Percentiles rank a stretch among this genome's conserved stretches.
These are phyloP conservation scores for Gamarada debralockiae DNA, from an alignment of 495 filamentous ascomycete genomes.

Conservation along the genomic window DNA sequence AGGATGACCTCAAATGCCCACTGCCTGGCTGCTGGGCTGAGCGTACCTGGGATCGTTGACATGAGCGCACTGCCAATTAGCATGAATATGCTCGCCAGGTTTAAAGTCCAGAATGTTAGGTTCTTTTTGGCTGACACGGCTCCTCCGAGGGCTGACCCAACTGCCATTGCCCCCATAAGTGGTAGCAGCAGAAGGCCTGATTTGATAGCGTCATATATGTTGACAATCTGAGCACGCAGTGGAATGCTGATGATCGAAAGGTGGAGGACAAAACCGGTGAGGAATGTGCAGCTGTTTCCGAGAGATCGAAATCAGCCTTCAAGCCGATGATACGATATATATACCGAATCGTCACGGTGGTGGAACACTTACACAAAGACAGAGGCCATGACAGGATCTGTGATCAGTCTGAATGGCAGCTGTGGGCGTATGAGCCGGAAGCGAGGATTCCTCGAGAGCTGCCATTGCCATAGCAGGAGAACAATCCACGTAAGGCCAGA, in stretches of 20 bases:
- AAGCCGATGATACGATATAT: conserved; percentile 1
- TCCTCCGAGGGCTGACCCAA: conserved; percentile 47
- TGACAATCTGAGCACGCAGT: conserved; percentile 54
- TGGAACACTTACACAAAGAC: conserved; percentile 2
- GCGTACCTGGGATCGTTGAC: conserved; percentile 25
- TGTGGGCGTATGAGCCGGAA: conserved; percentile 1
- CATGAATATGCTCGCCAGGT: conserved; percentile 43
- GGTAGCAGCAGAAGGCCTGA: conserved; percentile 57
- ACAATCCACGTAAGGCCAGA: background rate
- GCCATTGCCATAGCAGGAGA: background rate
- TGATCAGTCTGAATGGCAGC: background rate
- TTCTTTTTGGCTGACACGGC: conserved; percentile 38
- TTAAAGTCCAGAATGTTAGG: conserved; percentile 46
- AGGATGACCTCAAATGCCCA: conserved; percentile 26
- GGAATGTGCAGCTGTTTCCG: too few species aligned
- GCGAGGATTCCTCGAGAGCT: background rate
- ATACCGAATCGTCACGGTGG: background rate
- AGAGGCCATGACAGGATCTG: conserved; percentile 1
- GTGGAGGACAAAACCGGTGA: conserved; percentile 52
- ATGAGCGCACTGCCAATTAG: conserved; percentile 47
- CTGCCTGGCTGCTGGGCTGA: conserved; percentile 5
- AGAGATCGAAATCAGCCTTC: conserved; percentile 20
- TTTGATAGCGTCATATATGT: conserved; percentile 36
- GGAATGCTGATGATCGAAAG: conserved; percentile 53
- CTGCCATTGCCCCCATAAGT: conserved; percentile 43